Base-by-base conservation (phyloP, 2,329 filamentous ascomycete species). In the Fusarium papillatum region DNA sequence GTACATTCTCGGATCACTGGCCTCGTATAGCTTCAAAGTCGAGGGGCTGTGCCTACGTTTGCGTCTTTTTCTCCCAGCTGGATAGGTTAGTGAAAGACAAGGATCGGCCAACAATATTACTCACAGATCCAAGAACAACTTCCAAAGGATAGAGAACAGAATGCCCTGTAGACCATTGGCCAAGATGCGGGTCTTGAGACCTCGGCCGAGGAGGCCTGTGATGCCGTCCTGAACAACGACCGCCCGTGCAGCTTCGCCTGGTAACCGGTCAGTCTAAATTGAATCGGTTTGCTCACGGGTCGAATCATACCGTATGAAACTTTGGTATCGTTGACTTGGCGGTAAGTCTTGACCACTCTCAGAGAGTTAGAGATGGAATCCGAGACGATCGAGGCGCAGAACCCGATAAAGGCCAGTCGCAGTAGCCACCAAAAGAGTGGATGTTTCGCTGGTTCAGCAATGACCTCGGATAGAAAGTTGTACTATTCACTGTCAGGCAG, bases 121-220 rank as follows among this genome's bases (percentile, higher is more conserved):
- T 82, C 46, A 88, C 87, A 88, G 59, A 53, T 88, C 86, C 14
- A 88, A 77, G 69, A 88, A 88, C 1, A 88, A 70, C 64, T 87
- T 88, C 87, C 87, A 88, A 2, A 88, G 74, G 19, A 88, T 87
- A 5, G 86, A 87, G 63, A 88, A 88, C 5, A 88, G 22, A 5
- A 88, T 76, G 0, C 87, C 85, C 64, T 88, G 87, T 3, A 88
- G 74, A 0, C 87, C 87, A 63, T 88, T 88, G 74, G 84, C 85
- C n/a, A 88, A 69, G 9, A 88, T 88, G 10, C 87, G 83, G 0
- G 87, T 88, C 77, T 84, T 84, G 36, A 88, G 83, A 2, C 87
- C 87, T 26, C 87, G 85, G 0, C 86, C 87, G 17, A 88, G 80
- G 0, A 88, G 81, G 0, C 87, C 87, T 1, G 76, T 59, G 0